Percentiles rank a stretch among this genome's conserved stretches.
These are phyloP conservation scores for Cucurbitaria berberidis DNA, from an alignment of 2,329 filamentous ascomycete species.

Conservation along the genomic window DNA sequence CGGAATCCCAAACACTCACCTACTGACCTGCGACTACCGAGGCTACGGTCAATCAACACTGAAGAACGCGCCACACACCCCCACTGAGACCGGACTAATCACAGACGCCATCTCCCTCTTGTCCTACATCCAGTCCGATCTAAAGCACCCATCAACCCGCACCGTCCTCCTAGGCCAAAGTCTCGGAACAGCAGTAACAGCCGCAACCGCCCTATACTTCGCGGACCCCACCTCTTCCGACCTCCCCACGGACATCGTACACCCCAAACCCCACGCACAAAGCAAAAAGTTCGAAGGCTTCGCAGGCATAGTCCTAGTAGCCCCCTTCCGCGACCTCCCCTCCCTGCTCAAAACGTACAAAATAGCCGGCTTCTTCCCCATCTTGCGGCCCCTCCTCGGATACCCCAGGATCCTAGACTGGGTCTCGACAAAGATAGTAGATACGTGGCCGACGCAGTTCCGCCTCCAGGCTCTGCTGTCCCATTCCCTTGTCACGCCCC, in stretches of 20 bases:
- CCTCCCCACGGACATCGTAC: conserved; percentile 24
- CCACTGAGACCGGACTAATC: conserved; percentile 81
- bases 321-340: conserved; percentile 77
- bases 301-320: conserved; percentile 78
- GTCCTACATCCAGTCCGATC: conserved; percentile 71
- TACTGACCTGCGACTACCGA: conserved; percentile 89
- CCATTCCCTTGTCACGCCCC: conserved; percentile 40
- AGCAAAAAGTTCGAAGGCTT: conserved; percentile 60
- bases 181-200: conserved; percentile 83
- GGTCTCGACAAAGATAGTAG: conserved; percentile 70
- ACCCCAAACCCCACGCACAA: conserved; percentile 33
- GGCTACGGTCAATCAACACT: conserved; percentile 85
- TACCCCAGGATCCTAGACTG: conserved; percentile 69
- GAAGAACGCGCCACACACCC: conserved; percentile 53
- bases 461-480: conserved; percentile 66
- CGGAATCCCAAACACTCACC: conserved; percentile 71
- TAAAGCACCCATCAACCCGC: conserved; percentile 69
- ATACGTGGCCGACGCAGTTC: conserved; percentile 77
- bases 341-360: conserved; percentile 78
- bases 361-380: conserved; percentile 76
- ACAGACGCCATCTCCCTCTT: conserved; percentile 76
- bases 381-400: conserved; percentile 74
- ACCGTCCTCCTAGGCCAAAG: conserved; percentile 88
- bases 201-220: conserved; percentile 75
- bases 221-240: conserved; percentile 46